Percentiles rank a stretch among this genome's conserved stretches.
Conservation (phyloP, 2,329 filamentous ascomycete species). For the Pseudogymnoascus sp. region DNA sequence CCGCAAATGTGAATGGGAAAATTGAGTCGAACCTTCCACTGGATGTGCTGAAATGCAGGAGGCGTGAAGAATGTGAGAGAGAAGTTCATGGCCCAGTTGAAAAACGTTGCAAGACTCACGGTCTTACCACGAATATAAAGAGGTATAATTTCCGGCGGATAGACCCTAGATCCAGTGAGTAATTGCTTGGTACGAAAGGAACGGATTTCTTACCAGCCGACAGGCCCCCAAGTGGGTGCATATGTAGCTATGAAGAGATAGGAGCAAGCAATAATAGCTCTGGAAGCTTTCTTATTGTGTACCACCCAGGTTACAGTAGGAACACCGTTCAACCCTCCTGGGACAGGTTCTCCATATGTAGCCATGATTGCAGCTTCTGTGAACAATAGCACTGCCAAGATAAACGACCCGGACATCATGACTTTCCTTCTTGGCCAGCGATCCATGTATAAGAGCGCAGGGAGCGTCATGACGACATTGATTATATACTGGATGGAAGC, state of each 20-base stretch:
- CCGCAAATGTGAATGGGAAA: not conserved
- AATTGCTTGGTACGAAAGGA: not conserved
- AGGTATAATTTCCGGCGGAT: slow-evolving; percentile 60
- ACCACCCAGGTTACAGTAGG: slow-evolving; percentile 46
- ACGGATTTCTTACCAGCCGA: slow-evolving; percentile 27
- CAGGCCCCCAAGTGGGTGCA: slow-evolving; percentile 48
- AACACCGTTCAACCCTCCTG: slow-evolving; percentile 2
- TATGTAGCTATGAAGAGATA: slow-evolving; percentile 65
- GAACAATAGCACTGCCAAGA: slow-evolving; percentile 4
- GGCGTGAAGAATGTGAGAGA: slow-evolving; percentile 45
- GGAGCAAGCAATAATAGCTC: slow-evolving; percentile 60
- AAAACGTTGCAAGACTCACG: slow-evolving; percentile 64
- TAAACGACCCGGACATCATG: slow-evolving; percentile 8
- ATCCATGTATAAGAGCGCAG: slow-evolving; percentile 13
- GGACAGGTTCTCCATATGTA: slow-evolving; percentile 4
- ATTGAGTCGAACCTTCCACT: slow-evolving; percentile 38
- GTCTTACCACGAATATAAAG: slow-evolving; percentile 62
- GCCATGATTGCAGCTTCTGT: slow-evolving; percentile 7
- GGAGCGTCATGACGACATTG: slow-evolving; percentile 14
- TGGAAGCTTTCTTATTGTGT: slow-evolving; percentile 45
- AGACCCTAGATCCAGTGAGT: slow-evolving; percentile 29
- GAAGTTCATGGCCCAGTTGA: slow-evolving; percentile 72
- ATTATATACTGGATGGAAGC: slow-evolving; percentile 23
- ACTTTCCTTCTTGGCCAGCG: slow-evolving; percentile 1
- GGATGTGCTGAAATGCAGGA: slow-evolving; percentile 44